Base-by-base conservation (phyloP, 805 yeast genomes). In the Candida wancherniae region DNA sequence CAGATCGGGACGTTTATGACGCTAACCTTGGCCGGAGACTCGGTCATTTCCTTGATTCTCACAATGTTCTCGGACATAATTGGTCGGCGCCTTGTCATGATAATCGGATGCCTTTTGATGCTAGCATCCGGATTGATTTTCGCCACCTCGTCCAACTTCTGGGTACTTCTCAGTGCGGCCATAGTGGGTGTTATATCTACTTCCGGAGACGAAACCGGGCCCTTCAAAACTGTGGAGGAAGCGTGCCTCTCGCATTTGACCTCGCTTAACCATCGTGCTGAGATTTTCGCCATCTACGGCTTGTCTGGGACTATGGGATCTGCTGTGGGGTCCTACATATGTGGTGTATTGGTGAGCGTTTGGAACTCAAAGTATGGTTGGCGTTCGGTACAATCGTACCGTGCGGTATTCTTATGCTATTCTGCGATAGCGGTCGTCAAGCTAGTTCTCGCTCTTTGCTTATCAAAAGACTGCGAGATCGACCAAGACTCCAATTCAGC, bases 171-270 rank as follows among this genome's bases (percentile, higher is more conserved):
- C 13, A 15, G 67, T 2, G 92, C 92, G 6, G 92, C 95, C 2
- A 71, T 84, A 2, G 36, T 84, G 18, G 95, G 95, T 1, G 95
- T 86, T 11, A 82, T 86, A 6, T 83, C 94, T 2, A 92, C 95
- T 2, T 76, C 85, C 17, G 94, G 95, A 15, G 87, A 80, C 48
- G 95, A 86, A 49, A 84, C 88, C 0, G 95, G 95, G 0, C 95
- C 95, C 0, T 86, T 86, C 55, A 80, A 83, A 49, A 75, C 92
- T 0, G 77, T 86, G 17, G 95, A 86, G 53, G 95, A 85, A 50
- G 77, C 90, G 1, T 71, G 84, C 22, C 65, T 86, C 29, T 92
- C 95, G 0, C 90, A 84, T 54, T 58, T 86, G 40, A 80, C 94
- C 0, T 77, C 80, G 0, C 69, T 68, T 21, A 63, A 62, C 32